Base-by-base conservation (phyloP, 2,329 filamentous ascomycete genomes). In the Colletotrichum filicis region DNA sequence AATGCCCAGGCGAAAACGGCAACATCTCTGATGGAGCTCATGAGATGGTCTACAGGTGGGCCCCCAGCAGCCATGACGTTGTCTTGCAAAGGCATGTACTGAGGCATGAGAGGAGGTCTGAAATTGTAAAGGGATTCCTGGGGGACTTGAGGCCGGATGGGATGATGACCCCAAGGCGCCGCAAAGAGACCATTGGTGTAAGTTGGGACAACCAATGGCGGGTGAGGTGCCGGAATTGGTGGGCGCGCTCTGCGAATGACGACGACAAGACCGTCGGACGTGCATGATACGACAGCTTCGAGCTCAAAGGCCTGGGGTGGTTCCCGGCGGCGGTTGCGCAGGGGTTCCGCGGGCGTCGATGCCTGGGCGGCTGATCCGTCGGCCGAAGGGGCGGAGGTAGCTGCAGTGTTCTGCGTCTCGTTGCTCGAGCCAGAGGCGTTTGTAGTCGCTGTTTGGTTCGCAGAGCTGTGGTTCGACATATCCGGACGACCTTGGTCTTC, bases 281-380 rank as follows among this genome's bases (percentile, higher is more conserved):
- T 95, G 82, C 95, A 97, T 0, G 95, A 97, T 5, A 97, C 92
- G n/a, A 97, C 94, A 2, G 94, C 95, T 83, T 97, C 95, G 4
- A 97, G 85, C 82, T 97, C 94, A 64, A 95, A 86, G 1, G 87
- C 86, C 2, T 82, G 82, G 7, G 84, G 79, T 0, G 77, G 76
- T 32, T 80, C 79, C 16, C 79, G 77, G 46, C 75, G 76, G 16
- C 78, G 62, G 35, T 57, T 65, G 46, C 73, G 77, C 76, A 73
- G 49, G 78, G 78, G 49, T 28, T 35, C 71, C 14, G 71, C 57
- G 42, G 71, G 62, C 24, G 68, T 26, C 4, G 57, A 61, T 22
- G 55, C 26, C 35, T 57, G 66, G 26, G 57, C 52, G 9, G 61
- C 66, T 22, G 60, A 24, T n/a, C 56, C 71, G 24, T 70, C 67